Conservation (phyloP, 2,329 filamentous ascomycete genomes). For the Talaromyces sp. region DNA sequence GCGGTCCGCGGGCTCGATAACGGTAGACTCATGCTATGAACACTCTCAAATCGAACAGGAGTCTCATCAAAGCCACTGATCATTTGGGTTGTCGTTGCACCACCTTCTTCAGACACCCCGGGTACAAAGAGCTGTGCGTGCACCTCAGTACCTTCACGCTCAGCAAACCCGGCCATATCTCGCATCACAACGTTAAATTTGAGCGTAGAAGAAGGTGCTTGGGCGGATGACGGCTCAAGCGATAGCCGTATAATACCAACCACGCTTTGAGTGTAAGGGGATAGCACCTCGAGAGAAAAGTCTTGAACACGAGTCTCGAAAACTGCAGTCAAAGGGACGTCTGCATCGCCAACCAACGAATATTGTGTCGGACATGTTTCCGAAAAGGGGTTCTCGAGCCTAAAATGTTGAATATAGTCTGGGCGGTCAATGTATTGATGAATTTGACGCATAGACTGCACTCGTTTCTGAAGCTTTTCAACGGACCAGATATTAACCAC, state of each 20-base stretch:
- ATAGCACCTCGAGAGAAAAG: constrained; percentile 83
- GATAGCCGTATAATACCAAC: constrained; percentile 88
- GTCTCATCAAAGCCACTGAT: constrained; percentile 91
- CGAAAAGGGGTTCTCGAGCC: constrained; percentile 86
- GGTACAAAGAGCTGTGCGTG: constrained; percentile 97
- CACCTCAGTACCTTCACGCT: constrained; percentile 90
- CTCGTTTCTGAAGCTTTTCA: constrained; percentile 81
- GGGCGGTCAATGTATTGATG: constrained; percentile 94
- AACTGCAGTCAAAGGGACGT: constrained; percentile 86
- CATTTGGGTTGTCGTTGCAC: constrained; percentile 92
- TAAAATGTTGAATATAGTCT: constrained; percentile 89
- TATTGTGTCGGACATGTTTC: constrained; percentile 90
- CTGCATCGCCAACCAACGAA: constrained; percentile 85
- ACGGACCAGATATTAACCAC: constrained; percentile 93
- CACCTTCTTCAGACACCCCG: constrained; percentile 81
- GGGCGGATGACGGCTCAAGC: constrained; percentile 86
- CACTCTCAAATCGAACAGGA: constrained; percentile 89
- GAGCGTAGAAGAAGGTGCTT: constrained; percentile 83
- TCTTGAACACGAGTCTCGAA: constrained; percentile 95
- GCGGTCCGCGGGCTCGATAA: constrained; percentile 70
- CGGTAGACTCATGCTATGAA: constrained; percentile 95
- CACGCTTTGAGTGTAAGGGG: constrained; percentile 85
- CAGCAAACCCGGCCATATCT: constrained; percentile 88
- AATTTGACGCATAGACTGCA: constrained; percentile 92
- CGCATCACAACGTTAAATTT: constrained; percentile 99